Evolutionary conservation across 345 rosid genomes (phyloP).

Genomic region (Kandelia obovata): DNA sequence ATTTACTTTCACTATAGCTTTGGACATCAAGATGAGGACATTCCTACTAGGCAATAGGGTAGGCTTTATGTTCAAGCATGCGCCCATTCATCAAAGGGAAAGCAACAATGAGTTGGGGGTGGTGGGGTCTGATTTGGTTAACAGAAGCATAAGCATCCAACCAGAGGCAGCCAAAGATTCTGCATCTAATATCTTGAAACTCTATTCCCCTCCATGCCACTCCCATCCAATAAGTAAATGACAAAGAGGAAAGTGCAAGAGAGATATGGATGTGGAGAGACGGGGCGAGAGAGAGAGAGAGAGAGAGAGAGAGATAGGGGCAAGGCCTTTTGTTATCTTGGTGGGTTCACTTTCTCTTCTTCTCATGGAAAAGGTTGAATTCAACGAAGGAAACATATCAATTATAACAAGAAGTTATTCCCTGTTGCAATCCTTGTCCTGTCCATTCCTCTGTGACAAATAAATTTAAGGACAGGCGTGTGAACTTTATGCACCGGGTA

Average conservation of each 20-base stretch:
- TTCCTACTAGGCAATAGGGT: too few species aligned
- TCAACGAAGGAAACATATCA: conserved; percentile 15
- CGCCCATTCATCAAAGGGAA: background rate
- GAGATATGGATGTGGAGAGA: background rate
- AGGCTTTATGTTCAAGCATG: too few species aligned
- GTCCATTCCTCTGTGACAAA: background rate
- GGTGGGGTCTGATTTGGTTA: conserved; percentile 4
- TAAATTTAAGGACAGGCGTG: background rate
- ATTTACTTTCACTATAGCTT: too few species aligned
- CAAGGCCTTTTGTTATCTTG: background rate
- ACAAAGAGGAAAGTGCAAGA: conserved; percentile 22
- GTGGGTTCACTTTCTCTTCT: conserved; percentile 24
- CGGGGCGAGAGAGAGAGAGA: too few species aligned
- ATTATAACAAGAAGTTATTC: conserved; percentile 17
- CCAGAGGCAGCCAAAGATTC: conserved; percentile 1
- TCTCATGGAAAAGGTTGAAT: conserved; percentile 18
- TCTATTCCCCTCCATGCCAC: conserved; percentile 21
- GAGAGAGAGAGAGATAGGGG: background rate
- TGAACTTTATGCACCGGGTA: background rate
- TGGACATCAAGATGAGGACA: too few species aligned
- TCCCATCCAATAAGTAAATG: conserved; percentile 25
- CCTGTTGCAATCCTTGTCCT: conserved; percentile 20
- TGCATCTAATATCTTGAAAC: conserved; percentile 11
- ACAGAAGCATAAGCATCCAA: conserved; percentile 7
- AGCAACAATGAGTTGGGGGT: background rate